Evolutionary conservation across 768 basidiomycete species (phyloP).

Genomic region (Obba rivulosa): DNA sequence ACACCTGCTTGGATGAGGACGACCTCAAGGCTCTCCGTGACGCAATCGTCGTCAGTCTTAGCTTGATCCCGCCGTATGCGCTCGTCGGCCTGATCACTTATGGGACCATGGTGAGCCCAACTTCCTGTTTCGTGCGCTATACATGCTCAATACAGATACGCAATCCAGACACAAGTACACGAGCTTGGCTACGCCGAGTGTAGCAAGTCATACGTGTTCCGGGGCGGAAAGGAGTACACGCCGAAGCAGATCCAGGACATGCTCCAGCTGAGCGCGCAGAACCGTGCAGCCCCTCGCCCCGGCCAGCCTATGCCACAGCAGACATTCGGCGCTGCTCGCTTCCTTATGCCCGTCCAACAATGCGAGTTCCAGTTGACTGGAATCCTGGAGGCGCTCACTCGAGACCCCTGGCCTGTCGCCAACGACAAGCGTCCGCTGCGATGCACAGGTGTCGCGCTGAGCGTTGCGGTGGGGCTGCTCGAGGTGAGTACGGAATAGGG

Average conservation of each 20-base stretch:
- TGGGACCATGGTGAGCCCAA: constrained; percentile 88
- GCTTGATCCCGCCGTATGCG: constrained; percentile 88
- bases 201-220: constrained; percentile 98
- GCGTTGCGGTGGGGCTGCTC: constrained; percentile 87
- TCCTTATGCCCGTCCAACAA: constrained; percentile 87
- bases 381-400: constrained; percentile 79
- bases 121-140: neutral
- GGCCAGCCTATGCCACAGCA: constrained; percentile 79
- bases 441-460: constrained; percentile 92
- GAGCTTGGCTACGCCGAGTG: constrained; percentile 96
- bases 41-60: constrained; percentile 90
- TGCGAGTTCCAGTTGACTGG: constrained; percentile 96
- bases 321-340: constrained; percentile 80
- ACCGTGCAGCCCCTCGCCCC: constrained; percentile 80
- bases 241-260: constrained; percentile 98
- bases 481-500: constrained; percentile 46
- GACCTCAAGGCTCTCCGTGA: constrained; percentile 95
- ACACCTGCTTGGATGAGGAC: constrained; percentile 93
- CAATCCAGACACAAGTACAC: constrained; percentile 88
- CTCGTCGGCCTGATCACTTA: constrained; percentile 94
- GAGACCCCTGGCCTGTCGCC: constrained; percentile 97
- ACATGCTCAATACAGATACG: neutral
- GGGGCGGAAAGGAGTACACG: constrained; percentile 93
- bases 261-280: constrained; percentile 80
- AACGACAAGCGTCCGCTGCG: constrained; percentile 89